These are phyloP conservation scores for Tricharina praecox DNA, from an alignment of 495 filamentous ascomycete genomes.

Conservation along the genomic window DNA sequence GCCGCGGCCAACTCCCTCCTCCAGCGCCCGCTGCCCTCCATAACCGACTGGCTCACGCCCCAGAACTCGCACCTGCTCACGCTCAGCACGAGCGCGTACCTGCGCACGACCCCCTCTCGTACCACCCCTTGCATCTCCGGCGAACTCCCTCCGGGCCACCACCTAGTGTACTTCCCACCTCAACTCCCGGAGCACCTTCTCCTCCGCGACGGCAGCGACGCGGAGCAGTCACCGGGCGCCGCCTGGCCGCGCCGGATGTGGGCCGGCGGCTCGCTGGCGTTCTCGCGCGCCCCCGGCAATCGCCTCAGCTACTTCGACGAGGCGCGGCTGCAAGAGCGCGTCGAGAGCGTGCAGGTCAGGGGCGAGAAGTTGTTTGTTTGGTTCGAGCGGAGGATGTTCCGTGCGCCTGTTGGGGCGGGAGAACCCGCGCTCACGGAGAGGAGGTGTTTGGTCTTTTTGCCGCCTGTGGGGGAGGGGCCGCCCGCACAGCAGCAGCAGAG, in stretches of 20 bases:
- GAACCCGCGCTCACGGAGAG: constrained; percentile 16
- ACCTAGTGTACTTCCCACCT: constrained; percentile 57
- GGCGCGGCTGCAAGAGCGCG: constrained; percentile 13
- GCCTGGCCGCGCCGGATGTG: constrained; percentile 61
- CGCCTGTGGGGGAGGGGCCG: not conserved
- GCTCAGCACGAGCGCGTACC: constrained; percentile 43
- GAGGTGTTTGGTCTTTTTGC: constrained; percentile 28
- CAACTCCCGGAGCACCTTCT: constrained; percentile 38
- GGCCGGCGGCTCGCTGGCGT: constrained; percentile 47
- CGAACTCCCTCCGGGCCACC: constrained; percentile 43
- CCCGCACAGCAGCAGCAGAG: not conserved
- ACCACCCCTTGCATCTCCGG: constrained; percentile 26
- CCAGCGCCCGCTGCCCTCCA: constrained; percentile 37
- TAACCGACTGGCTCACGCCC: constrained; percentile 48
- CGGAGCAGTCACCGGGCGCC: constrained; percentile 44
- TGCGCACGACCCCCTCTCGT: constrained; percentile 32
- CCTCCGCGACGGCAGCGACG: constrained; percentile 55
- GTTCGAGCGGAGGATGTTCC: constrained; percentile 21
- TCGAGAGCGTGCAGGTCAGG: constrained; percentile 10
- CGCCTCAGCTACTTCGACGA: constrained; percentile 17
- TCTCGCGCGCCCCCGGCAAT: constrained; percentile 10
- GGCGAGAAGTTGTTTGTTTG: constrained; percentile 19
- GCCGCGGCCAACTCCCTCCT: constrained; percentile 3
- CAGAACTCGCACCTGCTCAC: constrained; percentile 47
- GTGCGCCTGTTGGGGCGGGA: not conserved